phyloP scores from a whole-genome alignment of 2,329 filamentous ascomycete genomes.

The Curvularia spicifera region DNA sequence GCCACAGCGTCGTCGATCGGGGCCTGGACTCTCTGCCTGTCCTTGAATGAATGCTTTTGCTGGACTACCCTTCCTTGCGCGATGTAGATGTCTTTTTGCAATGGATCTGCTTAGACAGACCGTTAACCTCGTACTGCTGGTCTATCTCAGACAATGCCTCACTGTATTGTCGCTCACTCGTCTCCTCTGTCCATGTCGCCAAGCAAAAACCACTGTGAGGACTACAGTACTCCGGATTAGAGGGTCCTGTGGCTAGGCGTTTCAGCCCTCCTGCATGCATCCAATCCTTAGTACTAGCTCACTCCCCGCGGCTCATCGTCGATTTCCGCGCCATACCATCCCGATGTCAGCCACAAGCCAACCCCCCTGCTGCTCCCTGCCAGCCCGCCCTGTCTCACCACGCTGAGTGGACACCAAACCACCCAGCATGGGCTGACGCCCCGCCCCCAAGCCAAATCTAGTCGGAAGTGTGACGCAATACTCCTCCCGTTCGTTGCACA shows the following conservation, averaged over 20 bases:
- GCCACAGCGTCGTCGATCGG: slow-evolving; percentile 39
- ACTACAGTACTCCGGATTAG: background rate
- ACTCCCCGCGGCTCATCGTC: slow-evolving; percentile 37
- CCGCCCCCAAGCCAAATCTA: slow-evolving; percentile 39
- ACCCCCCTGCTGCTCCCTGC: slow-evolving; percentile 29
- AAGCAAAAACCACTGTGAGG: background rate
- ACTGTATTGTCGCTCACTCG: background rate
- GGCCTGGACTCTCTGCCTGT: slow-evolving; percentile 25
- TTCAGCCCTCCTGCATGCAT: slow-evolving; percentile 26
- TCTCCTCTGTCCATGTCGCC: background rate
- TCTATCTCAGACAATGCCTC: background rate
- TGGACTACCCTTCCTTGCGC: slow-evolving; percentile 8
- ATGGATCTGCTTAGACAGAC: background rate
- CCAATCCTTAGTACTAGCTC: slow-evolving; percentile 32
- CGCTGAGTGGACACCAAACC: slow-evolving; percentile 32
- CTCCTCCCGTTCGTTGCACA: slow-evolving; percentile 37
- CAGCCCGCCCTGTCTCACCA: slow-evolving; percentile 38
- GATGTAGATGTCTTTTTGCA: background rate
- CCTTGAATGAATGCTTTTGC: slow-evolving; percentile 16
- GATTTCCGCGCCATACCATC: slow-evolving; percentile 30
- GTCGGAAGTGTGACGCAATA: slow-evolving; percentile 45
- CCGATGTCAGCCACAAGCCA: slow-evolving; percentile 40
- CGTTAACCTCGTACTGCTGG: background rate
- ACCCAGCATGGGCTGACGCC: slow-evolving; percentile 39
- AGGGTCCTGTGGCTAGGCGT: slow-evolving; percentile 8